Conservation (phyloP, 352 stramenopile species). For the Phytopythium aichiense region DNA sequence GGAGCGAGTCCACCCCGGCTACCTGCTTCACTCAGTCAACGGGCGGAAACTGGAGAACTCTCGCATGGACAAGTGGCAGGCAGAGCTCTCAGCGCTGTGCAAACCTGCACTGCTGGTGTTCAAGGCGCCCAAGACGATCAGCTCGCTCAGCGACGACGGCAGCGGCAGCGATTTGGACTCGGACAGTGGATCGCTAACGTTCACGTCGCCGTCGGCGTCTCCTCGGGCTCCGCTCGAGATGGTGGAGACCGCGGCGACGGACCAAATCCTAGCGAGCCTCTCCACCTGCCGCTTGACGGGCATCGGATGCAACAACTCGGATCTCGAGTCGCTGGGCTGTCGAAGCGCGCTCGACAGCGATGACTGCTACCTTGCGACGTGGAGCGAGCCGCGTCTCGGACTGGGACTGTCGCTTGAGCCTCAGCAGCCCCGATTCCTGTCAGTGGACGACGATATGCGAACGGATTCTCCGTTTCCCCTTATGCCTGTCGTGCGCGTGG, state of each 20-base stretch:
- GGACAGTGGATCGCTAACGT: constrained; percentile 4
- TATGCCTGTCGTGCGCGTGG: constrained; percentile 24
- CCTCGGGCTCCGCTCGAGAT: background rate
- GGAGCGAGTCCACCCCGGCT: constrained; percentile 37
- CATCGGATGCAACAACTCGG: background rate
- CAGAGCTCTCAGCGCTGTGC: constrained; percentile 22
- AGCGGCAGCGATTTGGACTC: constrained; percentile 15
- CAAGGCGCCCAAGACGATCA: constrained; percentile 10
- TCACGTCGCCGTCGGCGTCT: constrained; percentile 4
- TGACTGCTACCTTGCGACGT: constrained; percentile 30
- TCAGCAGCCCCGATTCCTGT: background rate
- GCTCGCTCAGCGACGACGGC: constrained; percentile 2
- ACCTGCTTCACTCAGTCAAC: constrained; percentile 50
- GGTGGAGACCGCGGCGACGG: constrained; percentile 2
- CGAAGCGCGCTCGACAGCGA: background rate
- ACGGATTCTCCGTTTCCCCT: background rate
- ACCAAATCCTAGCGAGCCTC: constrained; percentile 1
- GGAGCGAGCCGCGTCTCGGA: constrained; percentile 20
- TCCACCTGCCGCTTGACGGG: background rate
- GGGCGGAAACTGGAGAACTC: constrained; percentile 21
- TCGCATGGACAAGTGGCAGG: constrained; percentile 28
- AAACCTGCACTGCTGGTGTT: constrained; percentile 61
- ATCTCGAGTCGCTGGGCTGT: background rate
- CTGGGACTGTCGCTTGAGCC: constrained; percentile 16
- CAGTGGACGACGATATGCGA: background rate